phyloP scores from a whole-genome alignment of 306 rosid species.

The Quercus bicolor region DNA sequence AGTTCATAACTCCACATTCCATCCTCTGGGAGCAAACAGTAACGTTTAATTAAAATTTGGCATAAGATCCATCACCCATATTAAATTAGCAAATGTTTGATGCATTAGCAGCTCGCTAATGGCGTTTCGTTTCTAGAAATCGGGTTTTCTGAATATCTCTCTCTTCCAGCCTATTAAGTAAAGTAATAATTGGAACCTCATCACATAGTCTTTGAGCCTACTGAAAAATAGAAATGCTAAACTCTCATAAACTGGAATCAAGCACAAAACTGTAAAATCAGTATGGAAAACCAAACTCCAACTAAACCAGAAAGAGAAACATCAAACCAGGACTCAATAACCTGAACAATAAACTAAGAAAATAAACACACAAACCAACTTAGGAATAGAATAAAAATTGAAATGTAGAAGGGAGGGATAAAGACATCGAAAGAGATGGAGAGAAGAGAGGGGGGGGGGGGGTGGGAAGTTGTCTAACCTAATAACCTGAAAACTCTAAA shows the following conservation, averaged over 20 bases:
- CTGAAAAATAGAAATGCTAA: background rate
- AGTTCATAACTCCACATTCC: too few relatives aligned
- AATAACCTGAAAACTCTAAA: background rate
- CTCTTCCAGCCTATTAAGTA: too few relatives aligned
- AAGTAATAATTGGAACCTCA: too few relatives aligned
- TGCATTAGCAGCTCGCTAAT: too few relatives aligned
- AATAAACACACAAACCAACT: slow-evolving; percentile 6
- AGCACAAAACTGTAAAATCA: background rate
- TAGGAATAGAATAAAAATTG: background rate
- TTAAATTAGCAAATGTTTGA: too few relatives aligned
- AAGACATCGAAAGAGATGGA: too few relatives aligned
- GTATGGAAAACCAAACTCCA: background rate
- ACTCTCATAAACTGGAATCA: background rate
- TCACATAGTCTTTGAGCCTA: background rate
- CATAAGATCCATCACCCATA: too few relatives aligned
- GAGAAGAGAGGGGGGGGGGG: background rate
- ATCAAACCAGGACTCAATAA: background rate
- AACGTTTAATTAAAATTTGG: too few relatives aligned
- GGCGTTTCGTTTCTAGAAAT: too few relatives aligned
- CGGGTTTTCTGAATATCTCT: too few relatives aligned
- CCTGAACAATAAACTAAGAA: background rate
- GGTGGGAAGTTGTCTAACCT: background rate
- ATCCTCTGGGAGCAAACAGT: too few relatives aligned
- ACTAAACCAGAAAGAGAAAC: background rate
- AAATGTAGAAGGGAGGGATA: background rate